phyloP scores from a whole-genome alignment of 202 grass and related monocot species.

The Carex arenaria region DNA sequence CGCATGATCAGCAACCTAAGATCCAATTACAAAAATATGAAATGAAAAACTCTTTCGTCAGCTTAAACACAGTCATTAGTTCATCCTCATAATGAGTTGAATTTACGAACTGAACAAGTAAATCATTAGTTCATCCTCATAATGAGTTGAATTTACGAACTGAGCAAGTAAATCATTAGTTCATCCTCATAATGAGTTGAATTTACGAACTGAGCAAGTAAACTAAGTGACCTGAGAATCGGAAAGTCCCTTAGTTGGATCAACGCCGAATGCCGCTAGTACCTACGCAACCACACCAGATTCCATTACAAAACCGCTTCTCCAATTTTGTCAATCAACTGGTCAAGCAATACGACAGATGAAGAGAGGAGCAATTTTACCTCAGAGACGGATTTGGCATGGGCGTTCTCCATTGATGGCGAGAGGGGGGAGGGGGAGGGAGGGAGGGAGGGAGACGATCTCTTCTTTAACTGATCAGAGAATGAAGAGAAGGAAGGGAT shows the following conservation, averaged over 20 bases:
- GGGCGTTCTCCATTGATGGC: constrained; percentile 75
- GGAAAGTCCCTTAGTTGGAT: constrained; percentile 80
- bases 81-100: neutral
- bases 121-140: neutral
- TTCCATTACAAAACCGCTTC: constrained; percentile 3
- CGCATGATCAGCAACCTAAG: constrained; percentile 67
- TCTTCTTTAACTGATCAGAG: neutral
- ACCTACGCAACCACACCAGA: constrained; percentile 55
- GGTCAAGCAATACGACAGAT: neutral
- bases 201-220: constrained; percentile 9
- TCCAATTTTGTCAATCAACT: constrained; percentile 8
- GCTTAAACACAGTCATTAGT: neutral
- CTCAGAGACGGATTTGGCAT: constrained; percentile 79
- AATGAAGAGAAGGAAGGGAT: neutral
- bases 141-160: neutral
- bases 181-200: neutral
- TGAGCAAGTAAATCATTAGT: constrained; percentile 8
- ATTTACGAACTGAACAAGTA: too few relatives aligned
- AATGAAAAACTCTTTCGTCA: constrained; percentile 6
- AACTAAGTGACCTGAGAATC: constrained; percentile 63
- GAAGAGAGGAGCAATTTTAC: constrained; percentile 33
- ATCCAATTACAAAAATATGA: constrained; percentile 37
- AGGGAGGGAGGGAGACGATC: neutral
- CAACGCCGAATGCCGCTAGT: constrained; percentile 74
- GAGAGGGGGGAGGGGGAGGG: neutral